Percentiles rank a stretch among this genome's conserved stretches.
Conservation (phyloP, 768 basidiomycete genomes). For the Phlebiopsis gigantea region DNA sequence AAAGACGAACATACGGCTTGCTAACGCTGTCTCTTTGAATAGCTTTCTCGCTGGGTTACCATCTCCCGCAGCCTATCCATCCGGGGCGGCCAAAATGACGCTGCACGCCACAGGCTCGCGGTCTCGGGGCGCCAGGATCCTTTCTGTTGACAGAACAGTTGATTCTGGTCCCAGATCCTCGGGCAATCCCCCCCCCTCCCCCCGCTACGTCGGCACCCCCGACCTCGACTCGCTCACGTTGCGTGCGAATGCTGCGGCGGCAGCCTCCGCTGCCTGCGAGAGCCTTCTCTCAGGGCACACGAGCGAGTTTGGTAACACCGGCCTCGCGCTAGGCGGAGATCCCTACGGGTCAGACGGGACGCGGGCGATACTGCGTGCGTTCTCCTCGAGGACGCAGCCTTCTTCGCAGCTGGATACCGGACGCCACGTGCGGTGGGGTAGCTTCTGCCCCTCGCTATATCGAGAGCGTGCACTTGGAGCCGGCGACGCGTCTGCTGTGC, state of each 20-base stretch:
- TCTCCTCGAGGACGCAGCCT: slow-evolving; percentile 23
- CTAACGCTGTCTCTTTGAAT: not conserved
- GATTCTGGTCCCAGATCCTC: not conserved
- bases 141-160: not conserved
- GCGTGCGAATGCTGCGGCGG: slow-evolving; percentile 34
- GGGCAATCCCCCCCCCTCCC: not conserved
- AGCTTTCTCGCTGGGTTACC: not conserved
- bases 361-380: slow-evolving; percentile 26
- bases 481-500: slow-evolving; percentile 13
- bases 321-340: slow-evolving; percentile 45
- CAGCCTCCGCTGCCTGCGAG: slow-evolving; percentile 37
- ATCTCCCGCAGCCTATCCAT: not conserved
- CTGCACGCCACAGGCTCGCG: not conserved
- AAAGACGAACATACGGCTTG: not conserved
- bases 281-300: slow-evolving; percentile 47
- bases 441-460: slow-evolving; percentile 3
- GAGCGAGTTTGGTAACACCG: slow-evolving; percentile 52
- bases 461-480: slow-evolving; percentile 15
- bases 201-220: not conserved
- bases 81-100: not conserved
- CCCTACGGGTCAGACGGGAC: slow-evolving; percentile 27
- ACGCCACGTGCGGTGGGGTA: not conserved
- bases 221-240: slow-evolving; percentile 27
- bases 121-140: not conserved
- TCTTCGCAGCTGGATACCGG: not conserved